Percentiles rank a stretch among this genome's conserved stretches.
Conservation (phyloP, 1,284 basidiomycete species). For the Irpex sp. region DNA sequence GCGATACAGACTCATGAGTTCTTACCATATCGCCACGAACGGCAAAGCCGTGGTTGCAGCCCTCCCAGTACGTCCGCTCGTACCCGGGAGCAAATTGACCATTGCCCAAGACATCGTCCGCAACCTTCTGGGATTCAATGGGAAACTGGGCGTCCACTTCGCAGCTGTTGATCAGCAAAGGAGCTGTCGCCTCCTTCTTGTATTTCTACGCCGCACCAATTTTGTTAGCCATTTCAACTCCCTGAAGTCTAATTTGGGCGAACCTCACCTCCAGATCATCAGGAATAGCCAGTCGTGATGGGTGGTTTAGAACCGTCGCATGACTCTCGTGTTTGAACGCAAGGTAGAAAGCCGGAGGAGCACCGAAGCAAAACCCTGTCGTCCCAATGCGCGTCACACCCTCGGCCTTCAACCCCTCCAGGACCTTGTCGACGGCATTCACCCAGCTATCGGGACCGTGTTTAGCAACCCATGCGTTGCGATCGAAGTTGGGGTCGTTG, state of each 20-base stretch:
- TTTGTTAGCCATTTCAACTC: no score
- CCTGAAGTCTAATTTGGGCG: no score
- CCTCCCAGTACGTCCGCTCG: conserved; percentile 49
- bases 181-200: conserved; percentile 27
- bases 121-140: conserved; percentile 26
- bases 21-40: conserved; percentile 37
- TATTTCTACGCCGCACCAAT: conserved; percentile 23
- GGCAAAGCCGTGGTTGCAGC: conserved; percentile 62
- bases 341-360: conserved; percentile 54
- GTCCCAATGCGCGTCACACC: conserved; percentile 60
- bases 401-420: conserved; percentile 50
- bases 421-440: conserved; percentile 53
- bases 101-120: conserved; percentile 51
- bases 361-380: conserved; percentile 73
- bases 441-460: conserved; percentile 47
- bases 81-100: conserved; percentile 51
- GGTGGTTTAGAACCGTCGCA: conserved; percentile 60
- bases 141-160: conserved; percentile 33
- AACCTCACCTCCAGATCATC: conserved; percentile 47
- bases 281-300: conserved; percentile 62
- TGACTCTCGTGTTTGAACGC: conserved; percentile 58
- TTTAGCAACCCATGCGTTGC: conserved; percentile 47
- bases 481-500: conserved; percentile 92
- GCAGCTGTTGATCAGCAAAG: conserved; percentile 44
- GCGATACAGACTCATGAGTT: background rate